Evolutionary conservation across 768 basidiomycete species (phyloP), one percentile per base, ranked within the genome.

Genomic region (Kwoniella heveanensis): DNA sequence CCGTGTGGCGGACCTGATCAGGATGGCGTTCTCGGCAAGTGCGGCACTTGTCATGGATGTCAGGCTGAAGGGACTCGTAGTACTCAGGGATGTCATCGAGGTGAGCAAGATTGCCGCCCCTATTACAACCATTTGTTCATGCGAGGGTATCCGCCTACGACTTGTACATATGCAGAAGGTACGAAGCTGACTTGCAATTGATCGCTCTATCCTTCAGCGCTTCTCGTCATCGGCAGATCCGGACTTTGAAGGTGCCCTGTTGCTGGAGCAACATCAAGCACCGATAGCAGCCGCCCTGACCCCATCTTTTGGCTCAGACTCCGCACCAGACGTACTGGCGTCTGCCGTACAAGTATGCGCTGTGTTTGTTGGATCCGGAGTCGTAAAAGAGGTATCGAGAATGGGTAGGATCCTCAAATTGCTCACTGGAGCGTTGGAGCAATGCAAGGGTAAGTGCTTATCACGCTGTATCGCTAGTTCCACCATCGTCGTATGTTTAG

Each of bases 261-360:
- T 99, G 2, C 85, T 99, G 13, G 95, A 99, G 76, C 96, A 99
- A 78, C 90, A 96, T 79, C 96, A 99, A 81, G 95, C 96, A 0
- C 95, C 96, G 0, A 95, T 99, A 64, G 96, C 95, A 1, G 92
- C 96, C 21, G 96, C 96, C 0, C 84, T 98, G 19, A 98, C 95
- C 0, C 95, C 96, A 0, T 93, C 94, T 0, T 98, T 99, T 74
- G 92, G 92, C 1, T 85, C 91, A 0, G 96, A 98, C 76, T 91
- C 93, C 0, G 92, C 92, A 0, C 95, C 95, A 0, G 95, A 99
- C 77, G 94, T 98, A 30, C 76, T 97, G 44, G 91, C 94, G 0
- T 88, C 90, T 25, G 95, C 93, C 1, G 88, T 98, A 19, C 87
- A 92, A 74, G 89, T 92, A 10, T 97, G 95, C 71, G 96, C 95